Evolutionary conservation across 2,329 filamentous ascomycete species (phyloP).

Genomic region (Raffaelea ambrosiae): DNA sequence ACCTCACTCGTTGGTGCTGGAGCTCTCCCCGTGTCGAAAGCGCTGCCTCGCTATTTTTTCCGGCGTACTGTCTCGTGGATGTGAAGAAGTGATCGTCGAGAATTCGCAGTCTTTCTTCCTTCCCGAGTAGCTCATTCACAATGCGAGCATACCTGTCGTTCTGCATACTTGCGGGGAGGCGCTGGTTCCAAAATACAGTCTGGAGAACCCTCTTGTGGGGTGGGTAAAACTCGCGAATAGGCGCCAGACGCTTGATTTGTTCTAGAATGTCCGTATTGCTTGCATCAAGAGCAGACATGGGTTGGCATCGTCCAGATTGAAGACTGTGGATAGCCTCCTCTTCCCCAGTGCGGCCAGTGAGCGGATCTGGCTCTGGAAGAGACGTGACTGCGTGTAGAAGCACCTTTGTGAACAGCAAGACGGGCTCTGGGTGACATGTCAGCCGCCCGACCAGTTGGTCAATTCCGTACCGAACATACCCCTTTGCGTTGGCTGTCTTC

Average conservation of each 20-base stretch:
- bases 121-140: constrained; percentile 17
- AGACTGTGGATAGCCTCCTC: constrained; percentile 50
- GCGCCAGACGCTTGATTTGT: constrained; percentile 20
- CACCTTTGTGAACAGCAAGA: constrained; percentile 47
- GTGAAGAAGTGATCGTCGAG: too few species aligned
- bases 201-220: constrained; percentile 23
- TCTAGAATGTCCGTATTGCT: constrained; percentile 7
- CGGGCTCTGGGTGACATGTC: constrained; percentile 47
- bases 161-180: constrained; percentile 25
- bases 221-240: constrained; percentile 28
- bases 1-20: constrained; percentile 2
- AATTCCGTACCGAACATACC: constrained; percentile 43
- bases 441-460: constrained; percentile 46
- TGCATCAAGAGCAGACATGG: constrained; percentile 29
- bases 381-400: constrained; percentile 54
- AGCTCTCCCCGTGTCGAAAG: constrained; percentile 6
- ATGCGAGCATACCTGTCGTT: constrained; percentile 26
- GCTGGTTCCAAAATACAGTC: constrained; percentile 22
- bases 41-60: too few species aligned
- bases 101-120: too few species aligned
- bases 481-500: constrained; percentile 11
- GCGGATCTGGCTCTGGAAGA: constrained; percentile 37
- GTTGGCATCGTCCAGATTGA: constrained; percentile 38
- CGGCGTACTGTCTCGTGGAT: too few species aligned
- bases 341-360: constrained; percentile 50